Conservation (phyloP, 257 asterid genomes). For the Gentiana straminea region DNA sequence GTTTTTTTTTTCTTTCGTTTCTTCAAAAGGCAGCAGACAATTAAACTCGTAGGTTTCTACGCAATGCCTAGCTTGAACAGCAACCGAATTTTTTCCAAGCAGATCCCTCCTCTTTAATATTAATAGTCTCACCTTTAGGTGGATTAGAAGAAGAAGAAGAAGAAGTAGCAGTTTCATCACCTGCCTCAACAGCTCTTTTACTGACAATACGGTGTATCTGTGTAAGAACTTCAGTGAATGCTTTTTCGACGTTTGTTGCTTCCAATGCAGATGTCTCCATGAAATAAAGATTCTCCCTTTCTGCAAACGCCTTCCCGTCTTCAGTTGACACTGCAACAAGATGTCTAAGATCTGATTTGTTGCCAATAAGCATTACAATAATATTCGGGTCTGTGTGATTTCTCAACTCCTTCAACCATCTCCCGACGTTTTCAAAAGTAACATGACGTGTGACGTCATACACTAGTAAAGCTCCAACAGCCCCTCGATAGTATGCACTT, state of each 20-base stretch:
- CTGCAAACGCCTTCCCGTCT: constrained; percentile 24
- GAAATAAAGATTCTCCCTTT: constrained; percentile 25
- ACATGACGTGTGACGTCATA: constrained; percentile 27
- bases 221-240: constrained; percentile 25
- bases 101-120: constrained; percentile 23
- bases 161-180: constrained; percentile 22
- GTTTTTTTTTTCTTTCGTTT: background rate
- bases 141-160: constrained; percentile 19
- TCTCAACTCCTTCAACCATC: constrained; percentile 31
- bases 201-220: constrained; percentile 20
- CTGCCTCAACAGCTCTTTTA: constrained; percentile 25
- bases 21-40: constrained; percentile 4
- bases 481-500: constrained; percentile 35
- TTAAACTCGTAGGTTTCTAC: background rate
- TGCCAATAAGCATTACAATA: constrained; percentile 30
- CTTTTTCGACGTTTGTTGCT: constrained; percentile 27
- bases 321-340: constrained; percentile 27
- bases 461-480: constrained; percentile 31
- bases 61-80: constrained; percentile 21
- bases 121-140: constrained; percentile 23
- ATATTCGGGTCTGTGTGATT: constrained; percentile 31
- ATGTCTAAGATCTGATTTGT: constrained; percentile 33
- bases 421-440: constrained; percentile 21
- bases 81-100: constrained; percentile 25
- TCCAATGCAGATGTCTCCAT: constrained; percentile 34